Conservation (phyloP, 768 basidiomycete species). For the Auricularia sp. region DNA sequence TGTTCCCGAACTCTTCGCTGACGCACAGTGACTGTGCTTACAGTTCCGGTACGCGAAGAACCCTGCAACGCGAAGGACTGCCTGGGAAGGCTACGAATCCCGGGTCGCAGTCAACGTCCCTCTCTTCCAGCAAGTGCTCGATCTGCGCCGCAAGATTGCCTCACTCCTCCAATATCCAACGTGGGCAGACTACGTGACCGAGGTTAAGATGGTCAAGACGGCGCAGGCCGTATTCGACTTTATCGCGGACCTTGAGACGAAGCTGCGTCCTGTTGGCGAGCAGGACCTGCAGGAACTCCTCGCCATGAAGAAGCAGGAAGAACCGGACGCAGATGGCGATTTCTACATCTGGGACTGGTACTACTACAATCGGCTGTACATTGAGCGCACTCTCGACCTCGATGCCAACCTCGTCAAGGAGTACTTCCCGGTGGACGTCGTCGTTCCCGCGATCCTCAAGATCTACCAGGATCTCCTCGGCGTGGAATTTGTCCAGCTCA, state of each 20-base stretch:
- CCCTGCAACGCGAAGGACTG: constrained; percentile 56
- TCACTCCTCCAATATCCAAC: constrained; percentile 60
- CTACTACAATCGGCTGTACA: constrained; percentile 47
- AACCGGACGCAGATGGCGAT: constrained; percentile 51
- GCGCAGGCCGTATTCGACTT: constrained; percentile 62
- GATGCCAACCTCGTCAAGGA: constrained; percentile 78
- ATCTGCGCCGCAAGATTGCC: constrained; percentile 61
- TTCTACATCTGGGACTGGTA: constrained; percentile 85
- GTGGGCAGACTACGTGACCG: constrained; percentile 80
- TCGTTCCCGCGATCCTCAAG: constrained; percentile 70
- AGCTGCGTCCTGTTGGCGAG: constrained; percentile 60
- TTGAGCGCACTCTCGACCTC: constrained; percentile 56
- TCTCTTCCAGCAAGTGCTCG: constrained; percentile 55
- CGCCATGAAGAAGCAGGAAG: constrained; percentile 66
- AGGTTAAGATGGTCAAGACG: constrained; percentile 78
- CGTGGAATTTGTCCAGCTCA: constrained; percentile 43
- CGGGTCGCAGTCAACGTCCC: constrained; percentile 62
- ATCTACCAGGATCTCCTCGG: constrained; percentile 79
- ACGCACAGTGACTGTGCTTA: not conserved
- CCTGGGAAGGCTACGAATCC: constrained; percentile 57
- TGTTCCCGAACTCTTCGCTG: not conserved
- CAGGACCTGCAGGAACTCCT: constrained; percentile 61
- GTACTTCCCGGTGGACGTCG: constrained; percentile 78
- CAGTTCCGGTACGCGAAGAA: constrained; percentile 75
- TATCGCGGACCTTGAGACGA: constrained; percentile 62